phyloP scores from a whole-genome alignment of 2,329 filamentous ascomycete species.

The Aspergillus tubingensis region DNA sequence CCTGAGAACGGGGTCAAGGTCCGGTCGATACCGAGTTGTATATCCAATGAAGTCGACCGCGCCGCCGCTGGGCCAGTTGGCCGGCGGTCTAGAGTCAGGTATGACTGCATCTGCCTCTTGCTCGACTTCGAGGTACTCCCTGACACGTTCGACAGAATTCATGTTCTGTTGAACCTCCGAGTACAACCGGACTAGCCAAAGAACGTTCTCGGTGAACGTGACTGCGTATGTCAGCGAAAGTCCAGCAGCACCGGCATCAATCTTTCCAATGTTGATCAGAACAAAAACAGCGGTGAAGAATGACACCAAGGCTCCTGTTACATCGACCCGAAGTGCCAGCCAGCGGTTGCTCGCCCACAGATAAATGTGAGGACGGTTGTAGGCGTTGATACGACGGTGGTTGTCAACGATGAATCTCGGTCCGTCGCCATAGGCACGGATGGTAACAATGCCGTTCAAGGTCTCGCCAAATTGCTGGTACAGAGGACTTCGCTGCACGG shows the following conservation, averaged over 20 bases:
- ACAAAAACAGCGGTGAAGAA: slow-evolving; percentile 95
- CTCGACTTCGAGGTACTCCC: slow-evolving; percentile 95
- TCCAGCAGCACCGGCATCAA: slow-evolving; percentile 89
- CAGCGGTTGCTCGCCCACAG: slow-evolving; percentile 96
- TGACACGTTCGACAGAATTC: slow-evolving; percentile 97
- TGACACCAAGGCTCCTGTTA: slow-evolving; percentile 84
- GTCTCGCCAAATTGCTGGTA: slow-evolving; percentile 99
- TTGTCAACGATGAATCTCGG: slow-evolving; percentile 93
- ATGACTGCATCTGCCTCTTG: slow-evolving; percentile 82
- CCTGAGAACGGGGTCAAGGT: slow-evolving; percentile 83
- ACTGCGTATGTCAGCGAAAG: slow-evolving; percentile 94
- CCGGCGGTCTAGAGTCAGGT: slow-evolving; percentile 73
- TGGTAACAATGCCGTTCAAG: slow-evolving; percentile 89
- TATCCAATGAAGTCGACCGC: slow-evolving; percentile 86
- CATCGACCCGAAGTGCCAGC: slow-evolving; percentile 89
- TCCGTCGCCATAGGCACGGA: slow-evolving; percentile 93
- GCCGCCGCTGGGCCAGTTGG: slow-evolving; percentile 83
- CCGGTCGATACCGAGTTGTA: slow-evolving; percentile 82
- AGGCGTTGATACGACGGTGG: slow-evolving; percentile 80
- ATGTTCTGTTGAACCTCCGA: slow-evolving; percentile 97
- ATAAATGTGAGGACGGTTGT: slow-evolving; percentile 91
- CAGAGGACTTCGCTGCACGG: slow-evolving; percentile 86
- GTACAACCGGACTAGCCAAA: slow-evolving; percentile 95
- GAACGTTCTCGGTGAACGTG: slow-evolving; percentile 92
- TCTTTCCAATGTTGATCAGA: slow-evolving; percentile 74